Conservation (phyloP, 1,284 basidiomycete genomes). For the Ustilago bromivora region DNA sequence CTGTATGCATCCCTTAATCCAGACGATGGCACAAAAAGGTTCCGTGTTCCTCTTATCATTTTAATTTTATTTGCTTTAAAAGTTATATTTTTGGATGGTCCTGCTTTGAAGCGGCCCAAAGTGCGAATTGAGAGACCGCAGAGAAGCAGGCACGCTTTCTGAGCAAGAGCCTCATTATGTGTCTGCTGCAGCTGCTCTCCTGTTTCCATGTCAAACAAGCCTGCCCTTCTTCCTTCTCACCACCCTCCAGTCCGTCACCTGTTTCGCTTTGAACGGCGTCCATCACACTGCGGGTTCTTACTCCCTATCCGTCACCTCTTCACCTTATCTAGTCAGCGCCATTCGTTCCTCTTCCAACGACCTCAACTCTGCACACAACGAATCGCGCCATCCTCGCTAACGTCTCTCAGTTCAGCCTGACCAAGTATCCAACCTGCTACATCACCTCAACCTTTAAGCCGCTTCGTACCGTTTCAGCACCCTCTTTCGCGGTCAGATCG, state of each 20-base stretch:
- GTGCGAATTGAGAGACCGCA: neutral
- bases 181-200: neutral
- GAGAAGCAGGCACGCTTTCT: neutral
- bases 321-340: neutral
- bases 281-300: neutral
- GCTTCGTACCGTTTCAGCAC: neutral
- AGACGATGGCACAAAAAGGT: constrained; percentile 3
- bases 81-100: constrained; percentile 1
- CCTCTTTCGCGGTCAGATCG: neutral
- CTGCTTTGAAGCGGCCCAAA: neutral
- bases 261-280: neutral
- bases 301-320: constrained; percentile 3
- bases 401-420: neutral
- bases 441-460: neutral
- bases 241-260: neutral
- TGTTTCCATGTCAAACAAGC: neutral
- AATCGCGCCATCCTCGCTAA: neutral
- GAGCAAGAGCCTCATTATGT: neutral
- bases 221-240: neutral
- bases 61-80: neutral
- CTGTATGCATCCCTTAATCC: too few species aligned
- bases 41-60: neutral
- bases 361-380: neutral
- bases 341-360: neutral
- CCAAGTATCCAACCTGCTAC: neutral